These are phyloP conservation scores for Penicillium dipodomyicola DNA, from an alignment of 495 filamentous ascomycete species.

Conservation along the genomic window DNA sequence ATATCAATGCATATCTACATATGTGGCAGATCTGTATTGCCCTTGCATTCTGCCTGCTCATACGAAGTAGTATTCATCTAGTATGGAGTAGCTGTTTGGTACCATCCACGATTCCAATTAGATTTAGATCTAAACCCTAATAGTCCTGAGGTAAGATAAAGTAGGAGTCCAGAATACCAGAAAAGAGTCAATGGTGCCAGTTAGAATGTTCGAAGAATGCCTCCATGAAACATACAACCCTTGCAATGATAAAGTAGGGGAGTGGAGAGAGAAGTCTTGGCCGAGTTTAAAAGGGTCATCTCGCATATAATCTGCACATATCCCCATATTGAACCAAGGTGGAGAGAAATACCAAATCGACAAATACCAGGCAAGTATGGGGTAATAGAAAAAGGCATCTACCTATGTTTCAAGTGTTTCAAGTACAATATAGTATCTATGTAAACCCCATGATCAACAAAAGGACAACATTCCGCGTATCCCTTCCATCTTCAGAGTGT, in stretches of 20 bases:
- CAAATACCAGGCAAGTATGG: neutral
- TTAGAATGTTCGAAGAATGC: slow-evolving; percentile 14
- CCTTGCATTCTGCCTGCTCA: neutral
- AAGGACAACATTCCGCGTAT: slow-evolving; percentile 24
- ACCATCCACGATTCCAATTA: neutral
- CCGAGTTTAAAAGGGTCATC: slow-evolving; percentile 5
- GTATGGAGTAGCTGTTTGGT: neutral
- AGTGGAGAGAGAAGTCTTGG: slow-evolving; percentile 10
- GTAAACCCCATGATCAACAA: slow-evolving; percentile 2
- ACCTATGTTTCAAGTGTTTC: too few species aligned
- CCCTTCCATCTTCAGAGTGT: slow-evolving; percentile 16
- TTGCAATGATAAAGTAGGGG: slow-evolving; percentile 13
- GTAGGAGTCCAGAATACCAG: slow-evolving; percentile 2
- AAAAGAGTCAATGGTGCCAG: neutral
- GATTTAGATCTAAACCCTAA: neutral
- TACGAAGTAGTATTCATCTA: neutral
- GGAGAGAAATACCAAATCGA: neutral
- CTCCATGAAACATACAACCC: slow-evolving; percentile 6
- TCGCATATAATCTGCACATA: neutral
- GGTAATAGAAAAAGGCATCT: neutral
- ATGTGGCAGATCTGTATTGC: neutral
- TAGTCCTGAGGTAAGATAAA: neutral
- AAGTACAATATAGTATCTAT: too few species aligned
- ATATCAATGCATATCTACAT: too few species aligned
- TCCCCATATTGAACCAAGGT: neutral